Evolutionary conservation across 2,329 filamentous ascomycete genomes (phyloP).

Genomic region (Chaetomium strumarium): DNA sequence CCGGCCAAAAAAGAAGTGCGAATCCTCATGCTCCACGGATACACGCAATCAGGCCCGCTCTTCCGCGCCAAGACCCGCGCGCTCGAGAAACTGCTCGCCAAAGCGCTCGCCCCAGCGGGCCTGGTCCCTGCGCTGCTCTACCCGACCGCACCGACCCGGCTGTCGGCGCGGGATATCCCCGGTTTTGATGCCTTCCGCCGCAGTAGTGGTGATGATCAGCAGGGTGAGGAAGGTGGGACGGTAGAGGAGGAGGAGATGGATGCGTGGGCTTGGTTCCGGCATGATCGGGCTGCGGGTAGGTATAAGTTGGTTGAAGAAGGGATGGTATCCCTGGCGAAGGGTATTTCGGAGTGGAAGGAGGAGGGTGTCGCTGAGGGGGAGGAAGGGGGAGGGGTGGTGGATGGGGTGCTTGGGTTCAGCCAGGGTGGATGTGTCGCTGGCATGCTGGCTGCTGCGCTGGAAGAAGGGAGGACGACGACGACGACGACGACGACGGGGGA

Average conservation of each 20-base stretch:
- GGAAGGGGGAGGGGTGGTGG: slow-evolving; percentile 28
- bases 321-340: slow-evolving; percentile 54
- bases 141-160: slow-evolving; percentile 61
- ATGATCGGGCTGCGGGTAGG: slow-evolving; percentile 55
- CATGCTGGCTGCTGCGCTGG: slow-evolving; percentile 67
- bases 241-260: slow-evolving; percentile 48
- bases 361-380: not conserved
- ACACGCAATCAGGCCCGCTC: slow-evolving; percentile 79
- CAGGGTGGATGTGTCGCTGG: slow-evolving; percentile 71
- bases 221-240: slow-evolving; percentile 27
- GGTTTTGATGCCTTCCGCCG: slow-evolving; percentile 42
- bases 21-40: slow-evolving; percentile 79
- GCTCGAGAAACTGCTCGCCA: slow-evolving; percentile 72
- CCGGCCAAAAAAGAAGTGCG: slow-evolving; percentile 45
- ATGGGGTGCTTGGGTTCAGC: slow-evolving; percentile 76
- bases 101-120: slow-evolving; percentile 58
- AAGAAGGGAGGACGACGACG: slow-evolving; percentile 45
- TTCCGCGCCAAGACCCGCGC: slow-evolving; percentile 88
- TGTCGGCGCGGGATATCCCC: slow-evolving; percentile 61
- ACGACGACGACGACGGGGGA: too few relatives aligned
- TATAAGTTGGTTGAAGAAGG: slow-evolving; percentile 69
- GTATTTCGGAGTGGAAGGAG: slow-evolving; percentile 37
- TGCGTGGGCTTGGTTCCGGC: slow-evolving; percentile 78
- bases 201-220: too few relatives aligned
- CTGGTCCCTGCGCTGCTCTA: slow-evolving; percentile 55